A percentile compares a stretch with the other conserved stretches of the same genome.
These are phyloP conservation scores for Paramecium tetraurelia DNA, from an alignment of 73 alveolate species.

Conservation along the genomic window DNA sequence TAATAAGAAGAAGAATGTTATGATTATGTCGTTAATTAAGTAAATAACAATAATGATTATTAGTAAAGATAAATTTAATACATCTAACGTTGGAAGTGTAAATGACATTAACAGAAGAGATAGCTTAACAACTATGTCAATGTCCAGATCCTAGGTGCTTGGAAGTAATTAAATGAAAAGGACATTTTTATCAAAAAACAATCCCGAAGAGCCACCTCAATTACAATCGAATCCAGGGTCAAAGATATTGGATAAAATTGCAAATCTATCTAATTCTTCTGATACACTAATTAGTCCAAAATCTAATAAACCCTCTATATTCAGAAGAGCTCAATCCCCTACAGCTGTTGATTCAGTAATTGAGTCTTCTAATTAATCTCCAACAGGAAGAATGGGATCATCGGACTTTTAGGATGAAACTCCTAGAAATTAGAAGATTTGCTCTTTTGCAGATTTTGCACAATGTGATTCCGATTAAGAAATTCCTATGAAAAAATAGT, in stretches of 20 bases:
- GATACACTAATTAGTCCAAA: not conserved
- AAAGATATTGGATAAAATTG: not conserved
- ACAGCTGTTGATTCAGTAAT: not conserved
- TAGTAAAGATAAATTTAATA: not conserved
- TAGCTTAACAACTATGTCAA: not conserved
- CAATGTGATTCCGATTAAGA: conserved; percentile 35
- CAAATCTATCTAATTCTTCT: not conserved
- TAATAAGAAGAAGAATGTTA: not conserved
- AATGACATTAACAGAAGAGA: not conserved
- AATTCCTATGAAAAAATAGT: not conserved
- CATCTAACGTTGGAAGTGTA: not conserved
- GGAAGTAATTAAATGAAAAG: not conserved
- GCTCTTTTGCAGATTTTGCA: not conserved
- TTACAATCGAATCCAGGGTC: not conserved
- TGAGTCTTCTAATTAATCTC: not conserved
- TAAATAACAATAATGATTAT: not conserved
- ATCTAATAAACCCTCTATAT: not conserved
- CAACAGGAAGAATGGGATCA: not conserved
- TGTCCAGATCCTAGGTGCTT: not conserved
- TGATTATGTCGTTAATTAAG: conserved; percentile 5
- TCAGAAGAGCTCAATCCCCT: not conserved
- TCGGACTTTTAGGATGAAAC: not conserved
- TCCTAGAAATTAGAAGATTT: not conserved
- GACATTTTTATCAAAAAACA: not conserved
- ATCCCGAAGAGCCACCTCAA: not conserved